Evolutionary conservation across 306 rosid genomes (phyloP), one percentile per base, ranked within the genome.

Genomic region (Glycine latifolia): DNA sequence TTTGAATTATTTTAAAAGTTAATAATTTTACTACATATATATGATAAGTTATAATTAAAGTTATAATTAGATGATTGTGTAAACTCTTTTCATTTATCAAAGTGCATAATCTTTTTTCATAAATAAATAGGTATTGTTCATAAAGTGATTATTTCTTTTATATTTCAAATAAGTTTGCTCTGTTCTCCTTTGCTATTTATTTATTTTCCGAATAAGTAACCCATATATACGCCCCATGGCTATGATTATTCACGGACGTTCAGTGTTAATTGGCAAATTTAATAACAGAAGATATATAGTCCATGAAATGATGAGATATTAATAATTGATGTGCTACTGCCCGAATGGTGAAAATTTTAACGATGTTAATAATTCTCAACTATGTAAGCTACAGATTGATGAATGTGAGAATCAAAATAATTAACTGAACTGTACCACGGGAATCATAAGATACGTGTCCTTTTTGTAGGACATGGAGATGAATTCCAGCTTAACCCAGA

Each of bases 381-480:
- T 44, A 16, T 16, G 67, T 13, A 68, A 46, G 46, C 3, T 6
- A 9, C 17, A 48, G 13, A 63, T 50, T 7, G 78, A 60, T 8
- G 33, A 55, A 13, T 31, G 35, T 17, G 14, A 44, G n/a, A 26
- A 54, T 20, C 50, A 41, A 67, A 81, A n/a, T 58, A 49, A 82
- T 75, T 17, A 35, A 16, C 10, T 20, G 43, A 58, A 46, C 13
- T 47, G 63, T 17, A 48, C 60, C 20, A 41, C 7, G 13, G 15
- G 56, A 75, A 75, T 70, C 68, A 63, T 81, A 8, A 52, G 52
- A 52, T 33, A 1, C 82, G 86, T 37, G 79, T 79, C 67, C 35
- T 86, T 70, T 86, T 79, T 7, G 15, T 44, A 15, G 79, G 70
- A 79, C 26, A 7, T 16, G 70, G 5, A 12, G 79, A 70, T 13